Percentiles rank a stretch among this genome's conserved stretches.
phyloP scores from a whole-genome alignment of 202 grass and related monocot genomes.

The Setaria viridis region DNA sequence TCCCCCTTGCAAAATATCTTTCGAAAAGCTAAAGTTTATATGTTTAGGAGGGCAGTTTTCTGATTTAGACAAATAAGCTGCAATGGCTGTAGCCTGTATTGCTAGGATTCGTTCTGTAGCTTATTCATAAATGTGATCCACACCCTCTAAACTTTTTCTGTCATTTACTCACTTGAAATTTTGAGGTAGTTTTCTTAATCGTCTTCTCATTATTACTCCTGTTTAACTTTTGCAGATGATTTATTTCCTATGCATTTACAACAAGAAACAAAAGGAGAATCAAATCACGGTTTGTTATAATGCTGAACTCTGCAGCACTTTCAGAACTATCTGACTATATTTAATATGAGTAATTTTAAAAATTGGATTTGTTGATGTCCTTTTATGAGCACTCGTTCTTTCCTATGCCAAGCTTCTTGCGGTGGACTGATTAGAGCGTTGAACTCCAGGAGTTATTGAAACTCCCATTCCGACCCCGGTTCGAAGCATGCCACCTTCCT shows the following conservation, averaged over 20 bases:
- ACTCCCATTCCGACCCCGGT: too few relatives aligned
- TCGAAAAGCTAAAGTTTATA: background rate
- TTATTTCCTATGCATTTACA: constrained; percentile 93
- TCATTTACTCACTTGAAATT: constrained; percentile 18
- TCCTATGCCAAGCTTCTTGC: background rate
- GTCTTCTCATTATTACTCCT: constrained; percentile 22
- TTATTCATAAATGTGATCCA: constrained; percentile 19
- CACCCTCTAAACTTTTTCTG: constrained; percentile 11
- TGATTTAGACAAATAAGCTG: constrained; percentile 4
- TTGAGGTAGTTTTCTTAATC: background rate
- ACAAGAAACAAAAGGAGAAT: constrained; percentile 92
- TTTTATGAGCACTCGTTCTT: constrained; percentile 1
- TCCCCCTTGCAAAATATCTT: constrained; percentile 22
- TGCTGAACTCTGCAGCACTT: constrained; percentile 20
- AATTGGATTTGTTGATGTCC: constrained; percentile 33
- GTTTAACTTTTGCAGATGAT: constrained; percentile 65
- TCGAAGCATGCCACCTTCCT: too few relatives aligned
- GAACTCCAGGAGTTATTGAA: too few relatives aligned
- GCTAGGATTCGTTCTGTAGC: background rate
- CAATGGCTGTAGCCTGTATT: background rate
- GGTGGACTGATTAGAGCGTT: too few relatives aligned
- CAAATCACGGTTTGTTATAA: constrained; percentile 78
- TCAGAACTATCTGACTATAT: constrained; percentile 32
- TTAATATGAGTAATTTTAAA: constrained; percentile 8
- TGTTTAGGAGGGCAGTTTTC: background rate